Evolutionary conservation across 306 rosid genomes (phyloP), one percentile per base, ranked within the genome.

Genomic region (Gynostemma pentaphyllum): DNA sequence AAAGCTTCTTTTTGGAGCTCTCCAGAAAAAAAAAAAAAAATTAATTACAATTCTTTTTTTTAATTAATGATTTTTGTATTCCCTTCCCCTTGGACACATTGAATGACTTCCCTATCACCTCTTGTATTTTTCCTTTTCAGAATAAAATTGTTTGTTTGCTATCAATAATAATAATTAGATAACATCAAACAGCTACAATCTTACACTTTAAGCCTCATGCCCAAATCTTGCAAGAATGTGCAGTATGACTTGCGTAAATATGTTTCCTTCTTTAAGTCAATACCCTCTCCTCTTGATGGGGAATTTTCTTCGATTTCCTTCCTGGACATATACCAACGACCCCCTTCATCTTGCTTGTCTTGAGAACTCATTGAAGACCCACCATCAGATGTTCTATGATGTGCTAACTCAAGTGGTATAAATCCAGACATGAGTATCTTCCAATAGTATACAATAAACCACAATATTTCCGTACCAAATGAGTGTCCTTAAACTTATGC

Each of bases 131-230:
- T n/a, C n/a, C n/a, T n/a, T n/a, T n/a, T n/a, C n/a, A n/a, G n/a
- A n/a, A n/a, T n/a, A n/a, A n/a, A 14, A 61, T 4, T 61, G 9
- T 24, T 12, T 2, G 16, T 40, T 8, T 24, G 15, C 19, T 9
- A 41, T 47, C 1, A 39, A 61, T 39, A 39, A 23, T 61, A 61
- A 61, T 40, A n/a, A 39, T 61, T 61, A 41, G 23, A 30, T 61
- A 61, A 40, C 22, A 41, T 24, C 12, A 61, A 40, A 24, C 37
- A 61, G 7, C 5, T 59, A 40, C 23, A 66, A 44, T 75, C 98
- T 88, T 76, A 92, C 98, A 92, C 96, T 84, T 92, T 92, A 69
- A 92, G 90, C 68, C 90, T 86, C 90, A 88, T 92, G 76, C 98
- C 98, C 75, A 92, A 81, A 82, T 92, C 95, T 70, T 88, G 98